A percentile compares a stretch with the other conserved stretches of the same genome.
These are phyloP conservation scores for Stellera chamaejasme DNA, from an alignment of 345 rosid species.

Conservation along the genomic window DNA sequence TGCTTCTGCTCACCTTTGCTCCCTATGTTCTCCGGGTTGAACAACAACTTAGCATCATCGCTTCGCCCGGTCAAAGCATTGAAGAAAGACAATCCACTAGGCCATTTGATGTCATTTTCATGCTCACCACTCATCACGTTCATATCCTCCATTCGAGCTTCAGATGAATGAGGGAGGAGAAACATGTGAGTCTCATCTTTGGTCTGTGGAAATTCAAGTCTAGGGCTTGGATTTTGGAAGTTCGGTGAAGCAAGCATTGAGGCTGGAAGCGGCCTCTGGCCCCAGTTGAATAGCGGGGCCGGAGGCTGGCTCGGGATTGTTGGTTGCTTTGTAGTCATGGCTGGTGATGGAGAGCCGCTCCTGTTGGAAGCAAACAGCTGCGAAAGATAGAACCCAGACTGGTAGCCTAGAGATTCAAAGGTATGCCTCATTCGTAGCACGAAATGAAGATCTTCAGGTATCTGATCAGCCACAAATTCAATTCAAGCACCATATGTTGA, in stretches of 20 bases:
- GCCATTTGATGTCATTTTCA: constrained; percentile 88
- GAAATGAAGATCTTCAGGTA: constrained; percentile 96
- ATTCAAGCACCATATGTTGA: too few relatives aligned
- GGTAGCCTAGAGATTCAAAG: constrained; percentile 89
- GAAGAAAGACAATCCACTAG: constrained; percentile 70
- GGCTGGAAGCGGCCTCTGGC: constrained; percentile 43
- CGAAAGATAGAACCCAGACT: constrained; percentile 88
- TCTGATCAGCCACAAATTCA: constrained; percentile 27
- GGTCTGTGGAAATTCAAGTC: constrained; percentile 46
- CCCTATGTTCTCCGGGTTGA: constrained; percentile 47
- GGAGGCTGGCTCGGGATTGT: constrained; percentile 51
- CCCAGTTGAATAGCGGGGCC: constrained; percentile 57
- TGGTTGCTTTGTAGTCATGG: constrained; percentile 47
- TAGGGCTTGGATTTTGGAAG: constrained; percentile 45
- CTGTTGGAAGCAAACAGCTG: constrained; percentile 78
- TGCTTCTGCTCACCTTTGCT: constrained; percentile 33
- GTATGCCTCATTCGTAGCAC: constrained; percentile 94
- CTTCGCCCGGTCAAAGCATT: constrained; percentile 69
- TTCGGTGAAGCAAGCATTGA: constrained; percentile 55
- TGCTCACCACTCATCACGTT: constrained; percentile 60
- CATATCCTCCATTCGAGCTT: constrained; percentile 19
- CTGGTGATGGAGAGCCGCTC: constrained; percentile 40
- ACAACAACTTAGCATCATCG: constrained; percentile 68
- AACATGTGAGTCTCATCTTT: constrained; percentile 71
- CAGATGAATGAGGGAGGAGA: constrained; percentile 45